Base-by-base conservation (phyloP, 805 yeast species). In the Suhomyces sp. region DNA sequence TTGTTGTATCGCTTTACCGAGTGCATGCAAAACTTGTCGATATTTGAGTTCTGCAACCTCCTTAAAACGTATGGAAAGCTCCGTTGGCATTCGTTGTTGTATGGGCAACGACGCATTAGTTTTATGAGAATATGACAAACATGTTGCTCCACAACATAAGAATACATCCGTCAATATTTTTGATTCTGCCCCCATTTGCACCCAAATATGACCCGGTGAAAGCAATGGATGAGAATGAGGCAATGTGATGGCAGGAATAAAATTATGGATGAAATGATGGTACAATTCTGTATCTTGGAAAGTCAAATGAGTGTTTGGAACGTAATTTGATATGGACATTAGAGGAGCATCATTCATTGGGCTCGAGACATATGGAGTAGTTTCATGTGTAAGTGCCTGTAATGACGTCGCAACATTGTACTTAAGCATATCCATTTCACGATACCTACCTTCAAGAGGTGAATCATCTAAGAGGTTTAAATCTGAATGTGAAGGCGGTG, bases 111-210 rank as follows among this genome's bases (percentile, higher is more conserved):
- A 12, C 3, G 9, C 14, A 4, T 15, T 12, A 6, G 23, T 12
- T 8, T 23, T 28, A 10, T 20, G 22, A 18, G 31, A 17, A 19
- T 12, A 18, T n/a, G 28, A 22, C 23, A 34, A n/a, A 6, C 27
- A 22, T 8, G 31, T 31, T 5, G 49, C 46, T 5, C 50, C 51
- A 20, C 51, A 47, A 13, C 40, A 45, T 23, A 32, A 31, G 36
- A 40, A 45, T 11, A 88, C 70, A 2, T 64, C 53, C 0, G 42
- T 32, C 39, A 96, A 72, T 15, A 83, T 73, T 4, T 43, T 53
- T 0, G 75, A 54, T 55, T 93, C 96, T 42, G 74, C 70, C 0
- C 58, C 66, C 16, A 88, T 46, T 51, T 86, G 88, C 23, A 45
- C 43, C 43, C 46, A 47, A 3, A 45, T 27, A 16, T 42, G 39